Conservation (phyloP, 2,329 filamentous ascomycete species). For the Aureobasidium melanogenum region DNA sequence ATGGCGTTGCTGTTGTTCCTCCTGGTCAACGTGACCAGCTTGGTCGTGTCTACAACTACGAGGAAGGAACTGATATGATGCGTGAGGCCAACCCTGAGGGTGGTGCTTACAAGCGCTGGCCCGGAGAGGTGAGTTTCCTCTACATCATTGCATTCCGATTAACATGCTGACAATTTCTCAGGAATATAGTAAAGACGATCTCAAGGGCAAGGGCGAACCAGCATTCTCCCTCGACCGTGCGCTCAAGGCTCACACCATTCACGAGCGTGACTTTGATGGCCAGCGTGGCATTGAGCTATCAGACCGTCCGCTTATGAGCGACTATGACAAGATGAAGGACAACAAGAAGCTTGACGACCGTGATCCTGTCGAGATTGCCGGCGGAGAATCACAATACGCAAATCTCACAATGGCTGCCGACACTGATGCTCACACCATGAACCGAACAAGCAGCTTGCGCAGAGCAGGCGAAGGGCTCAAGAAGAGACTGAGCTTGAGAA, state of each 20-base stretch:
- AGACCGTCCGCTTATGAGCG: conserved; percentile 30
- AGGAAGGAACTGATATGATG: conserved; percentile 83
- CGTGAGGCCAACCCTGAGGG: conserved; percentile 58
- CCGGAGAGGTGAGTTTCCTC: conserved; percentile 56
- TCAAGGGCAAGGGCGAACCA: conserved; percentile 77
- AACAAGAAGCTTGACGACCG: conserved; percentile 20
- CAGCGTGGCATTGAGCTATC: conserved; percentile 35
- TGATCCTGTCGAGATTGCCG: conserved; percentile 26
- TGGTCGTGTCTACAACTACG: conserved; percentile 65
- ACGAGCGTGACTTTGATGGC: conserved; percentile 23
- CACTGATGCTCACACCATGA: conserved; percentile 15
- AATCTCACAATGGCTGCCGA: conserved; percentile 25
- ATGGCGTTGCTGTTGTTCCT: conserved; percentile 70
- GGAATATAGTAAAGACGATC: conserved; percentile 64
- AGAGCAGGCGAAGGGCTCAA: conserved; percentile 32
- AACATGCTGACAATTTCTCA: conserved; percentile 13
- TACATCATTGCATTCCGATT: background rate
- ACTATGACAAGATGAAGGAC: conserved; percentile 25
- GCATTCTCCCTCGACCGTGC: conserved; percentile 62
- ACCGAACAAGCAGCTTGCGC: conserved; percentile 27
- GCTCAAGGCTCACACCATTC: conserved; percentile 50
- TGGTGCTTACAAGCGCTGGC: conserved; percentile 70
- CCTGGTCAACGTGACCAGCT: conserved; percentile 59
- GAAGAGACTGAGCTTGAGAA: conserved; percentile 39
- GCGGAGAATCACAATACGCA: conserved; percentile 24